Conservation (phyloP, 2,329 filamentous ascomycete genomes). For the Xylaria sp. region DNA sequence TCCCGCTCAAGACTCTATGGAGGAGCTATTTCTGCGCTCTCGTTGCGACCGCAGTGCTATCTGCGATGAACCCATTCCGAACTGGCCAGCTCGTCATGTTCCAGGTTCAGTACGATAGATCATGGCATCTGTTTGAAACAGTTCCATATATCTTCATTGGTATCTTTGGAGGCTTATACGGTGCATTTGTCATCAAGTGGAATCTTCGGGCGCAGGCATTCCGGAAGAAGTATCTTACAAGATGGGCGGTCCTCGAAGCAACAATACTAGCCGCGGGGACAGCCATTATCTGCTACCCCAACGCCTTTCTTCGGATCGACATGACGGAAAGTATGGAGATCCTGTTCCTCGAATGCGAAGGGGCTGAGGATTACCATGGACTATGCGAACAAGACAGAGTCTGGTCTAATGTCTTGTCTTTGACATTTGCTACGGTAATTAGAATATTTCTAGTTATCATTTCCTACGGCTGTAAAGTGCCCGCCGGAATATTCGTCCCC, state of each 20-base stretch:
- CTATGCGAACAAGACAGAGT: slow-evolving; percentile 85
- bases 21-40: slow-evolving; percentile 97
- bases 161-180: slow-evolving; percentile 93
- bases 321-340: slow-evolving; percentile 99
- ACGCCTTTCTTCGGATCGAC: slow-evolving; percentile 93
- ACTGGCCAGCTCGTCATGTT: slow-evolving; percentile 99
- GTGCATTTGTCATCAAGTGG: slow-evolving; percentile 98
- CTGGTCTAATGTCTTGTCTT: slow-evolving; percentile 80
- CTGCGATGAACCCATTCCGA: slow-evolving; percentile 96
- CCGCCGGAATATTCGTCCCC: slow-evolving; percentile 96
- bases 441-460: slow-evolving; percentile 89
- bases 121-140: slow-evolving; percentile 98
- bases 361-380: slow-evolving; percentile 85
- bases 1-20: slow-evolving; percentile 97
- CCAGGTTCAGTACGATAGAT: slow-evolving; percentile 92
- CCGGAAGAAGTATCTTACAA: slow-evolving; percentile 87
- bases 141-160: slow-evolving; percentile 93
- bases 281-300: slow-evolving; percentile 95
- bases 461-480: slow-evolving; percentile 97
- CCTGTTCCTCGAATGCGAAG: slow-evolving; percentile 92
- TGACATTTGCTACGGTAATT: slow-evolving; percentile 82
- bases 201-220: slow-evolving; percentile 92
- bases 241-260: slow-evolving; percentile 88
- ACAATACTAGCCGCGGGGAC: slow-evolving; percentile 85
- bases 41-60: slow-evolving; percentile 90